Conservation (phyloP, 2,329 filamentous ascomycete genomes). For the Ceratocystis alfenasii region DNA sequence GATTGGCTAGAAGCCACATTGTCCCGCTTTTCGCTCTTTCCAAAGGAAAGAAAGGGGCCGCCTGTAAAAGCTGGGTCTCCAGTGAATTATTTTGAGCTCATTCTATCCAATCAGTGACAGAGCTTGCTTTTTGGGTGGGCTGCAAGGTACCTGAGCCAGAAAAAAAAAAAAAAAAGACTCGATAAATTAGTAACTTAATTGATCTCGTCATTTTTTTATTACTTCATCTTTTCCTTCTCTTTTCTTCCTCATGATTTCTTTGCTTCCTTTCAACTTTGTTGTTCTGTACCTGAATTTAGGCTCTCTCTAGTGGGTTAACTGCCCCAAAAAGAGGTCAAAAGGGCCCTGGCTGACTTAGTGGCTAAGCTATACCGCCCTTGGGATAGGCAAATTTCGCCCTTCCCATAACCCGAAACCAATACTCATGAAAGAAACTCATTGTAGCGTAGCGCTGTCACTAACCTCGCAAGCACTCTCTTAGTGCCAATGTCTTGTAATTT, state of each 20-base stretch:
- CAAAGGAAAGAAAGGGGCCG: background rate
- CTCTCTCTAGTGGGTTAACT: background rate
- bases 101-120: conserved; percentile 9
- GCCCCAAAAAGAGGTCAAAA: background rate
- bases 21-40: background rate
- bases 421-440: background rate
- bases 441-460: background rate
- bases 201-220: background rate
- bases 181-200: background rate
- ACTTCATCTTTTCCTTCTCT: background rate
- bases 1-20: background rate
- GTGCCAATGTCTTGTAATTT: conserved; percentile 11
- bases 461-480: background rate
- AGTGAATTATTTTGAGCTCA: background rate
- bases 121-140: background rate
- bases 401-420: background rate
- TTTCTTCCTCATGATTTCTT: background rate
- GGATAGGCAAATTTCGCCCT: background rate
- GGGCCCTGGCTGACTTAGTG: background rate
- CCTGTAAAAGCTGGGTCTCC: conserved; percentile 16
- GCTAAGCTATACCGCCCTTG: conserved; percentile 1
- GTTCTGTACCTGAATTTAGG: conserved; percentile 4
- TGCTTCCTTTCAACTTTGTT: background rate
- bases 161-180: background rate
- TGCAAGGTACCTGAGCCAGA: conserved; percentile 17